A percentile compares a stretch with the other conserved stretches of the same genome.
These are phyloP conservation scores for Saksenaea oblongispora DNA, from an alignment of 371 early-diverging fungal species.

Conservation along the genomic window DNA sequence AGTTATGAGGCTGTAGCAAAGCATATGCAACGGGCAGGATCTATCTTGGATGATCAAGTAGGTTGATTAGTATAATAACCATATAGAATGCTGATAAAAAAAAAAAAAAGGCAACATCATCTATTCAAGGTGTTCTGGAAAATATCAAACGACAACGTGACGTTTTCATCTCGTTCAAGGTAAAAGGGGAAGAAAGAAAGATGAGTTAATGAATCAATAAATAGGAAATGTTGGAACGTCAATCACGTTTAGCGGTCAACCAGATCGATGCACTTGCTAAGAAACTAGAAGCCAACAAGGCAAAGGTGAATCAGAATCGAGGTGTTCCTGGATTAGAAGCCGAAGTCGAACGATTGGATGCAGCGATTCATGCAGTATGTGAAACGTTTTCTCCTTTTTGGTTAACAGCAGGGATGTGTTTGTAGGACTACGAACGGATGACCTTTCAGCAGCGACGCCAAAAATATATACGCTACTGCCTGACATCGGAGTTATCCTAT, in stretches of 20 bases:
- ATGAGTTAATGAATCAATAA: background rate
- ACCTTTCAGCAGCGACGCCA: conserved; percentile 50
- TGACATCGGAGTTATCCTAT: conserved; percentile 45
- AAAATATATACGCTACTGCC: conserved; percentile 40
- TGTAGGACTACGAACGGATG: conserved; percentile 95
- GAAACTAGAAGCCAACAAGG: conserved; percentile 28
- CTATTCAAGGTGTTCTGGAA: conserved; percentile 56
- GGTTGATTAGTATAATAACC: background rate
- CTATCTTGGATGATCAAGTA: conserved; percentile 60
- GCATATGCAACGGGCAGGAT: conserved; percentile 57
- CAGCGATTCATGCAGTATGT: conserved; percentile 37
- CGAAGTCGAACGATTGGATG: conserved; percentile 40
- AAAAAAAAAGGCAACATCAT: background rate
- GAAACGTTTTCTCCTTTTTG: conserved; percentile 9
- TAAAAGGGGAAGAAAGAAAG: conserved; percentile 18
- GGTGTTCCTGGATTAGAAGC: conserved; percentile 51
- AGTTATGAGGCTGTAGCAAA: conserved; percentile 63
- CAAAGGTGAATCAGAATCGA: conserved; percentile 42
- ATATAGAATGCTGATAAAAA: background rate
- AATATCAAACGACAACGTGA: conserved; percentile 72
- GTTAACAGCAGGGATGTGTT: conserved; percentile 5
- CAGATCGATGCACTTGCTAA: conserved; percentile 42
- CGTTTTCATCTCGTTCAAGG: conserved; percentile 63
- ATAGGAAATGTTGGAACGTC: conserved; percentile 18
- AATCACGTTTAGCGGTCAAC: conserved; percentile 29